Percentiles rank a stretch among this genome's conserved stretches.
These are phyloP conservation scores for Pythium oligandrum DNA, from an alignment of 352 stramenopile genomes.

Conservation along the genomic window DNA sequence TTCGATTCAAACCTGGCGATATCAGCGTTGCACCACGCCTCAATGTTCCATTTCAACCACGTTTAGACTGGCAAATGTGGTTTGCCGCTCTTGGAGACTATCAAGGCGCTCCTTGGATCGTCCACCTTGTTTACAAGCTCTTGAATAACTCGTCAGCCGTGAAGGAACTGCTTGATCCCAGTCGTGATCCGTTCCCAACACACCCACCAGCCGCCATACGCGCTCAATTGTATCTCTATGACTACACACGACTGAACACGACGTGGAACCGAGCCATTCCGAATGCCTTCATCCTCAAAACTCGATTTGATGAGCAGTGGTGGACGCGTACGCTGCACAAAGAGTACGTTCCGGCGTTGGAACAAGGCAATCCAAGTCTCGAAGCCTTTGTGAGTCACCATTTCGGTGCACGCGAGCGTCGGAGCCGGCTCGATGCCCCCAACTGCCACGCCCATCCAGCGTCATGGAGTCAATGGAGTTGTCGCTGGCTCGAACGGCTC, in stretches of 20 bases:
- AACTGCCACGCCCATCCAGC: background rate
- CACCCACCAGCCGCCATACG: slow-evolving; percentile 40
- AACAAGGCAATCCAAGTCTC: slow-evolving; percentile 42
- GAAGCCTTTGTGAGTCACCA: slow-evolving; percentile 37
- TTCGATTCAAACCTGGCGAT: slow-evolving; percentile 85
- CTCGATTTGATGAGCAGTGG: slow-evolving; percentile 24
- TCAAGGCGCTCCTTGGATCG: slow-evolving; percentile 79
- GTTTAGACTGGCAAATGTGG: slow-evolving; percentile 93
- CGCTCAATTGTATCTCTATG: slow-evolving; percentile 80
- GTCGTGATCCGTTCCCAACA: slow-evolving; percentile 38
- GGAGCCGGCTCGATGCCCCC: background rate
- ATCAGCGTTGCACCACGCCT: slow-evolving; percentile 25
- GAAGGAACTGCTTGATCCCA: slow-evolving; percentile 63
- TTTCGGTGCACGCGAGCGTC: slow-evolving; percentile 6
- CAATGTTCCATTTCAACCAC: slow-evolving; percentile 47
- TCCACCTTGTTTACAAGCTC: slow-evolving; percentile 84
- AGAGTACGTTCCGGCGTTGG: slow-evolving; percentile 39
- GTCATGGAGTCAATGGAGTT: background rate
- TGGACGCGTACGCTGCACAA: slow-evolving; percentile 34
- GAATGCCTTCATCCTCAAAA: slow-evolving; percentile 25
- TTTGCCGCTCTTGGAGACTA: slow-evolving; percentile 85
- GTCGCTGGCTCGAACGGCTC: slow-evolving; percentile 2
- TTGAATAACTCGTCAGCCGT: slow-evolving; percentile 55
- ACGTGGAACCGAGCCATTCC: slow-evolving; percentile 44
- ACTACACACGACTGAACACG: slow-evolving; percentile 76